Evolutionary conservation across 163 green algal species (phyloP).

Genomic region (Scenedesmus sp.): DNA sequence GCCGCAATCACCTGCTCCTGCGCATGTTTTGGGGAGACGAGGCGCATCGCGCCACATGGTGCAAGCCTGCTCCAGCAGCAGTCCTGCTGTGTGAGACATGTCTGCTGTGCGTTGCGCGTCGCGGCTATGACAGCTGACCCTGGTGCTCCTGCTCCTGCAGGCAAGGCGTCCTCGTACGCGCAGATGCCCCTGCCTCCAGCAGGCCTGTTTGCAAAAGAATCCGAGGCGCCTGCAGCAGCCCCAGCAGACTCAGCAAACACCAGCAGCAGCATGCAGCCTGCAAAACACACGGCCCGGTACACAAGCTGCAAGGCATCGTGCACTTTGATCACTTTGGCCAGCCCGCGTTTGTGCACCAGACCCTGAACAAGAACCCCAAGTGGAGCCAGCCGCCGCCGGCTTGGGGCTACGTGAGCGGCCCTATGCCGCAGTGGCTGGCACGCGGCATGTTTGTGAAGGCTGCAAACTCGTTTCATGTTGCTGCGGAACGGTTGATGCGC

Average conservation of each 20-base stretch:
- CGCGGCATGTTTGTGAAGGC: background rate
- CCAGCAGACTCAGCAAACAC: background rate
- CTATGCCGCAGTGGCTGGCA: constrained; percentile 5
- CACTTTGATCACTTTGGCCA: background rate
- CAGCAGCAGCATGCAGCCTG: background rate
- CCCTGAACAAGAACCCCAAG: background rate
- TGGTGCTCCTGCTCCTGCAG: background rate
- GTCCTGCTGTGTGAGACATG: too few relatives aligned
- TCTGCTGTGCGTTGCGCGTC: too few relatives aligned
- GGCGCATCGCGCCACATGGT: too few relatives aligned
- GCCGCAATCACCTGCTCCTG: too few relatives aligned
- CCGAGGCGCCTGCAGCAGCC: background rate
- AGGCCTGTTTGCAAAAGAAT: background rate
- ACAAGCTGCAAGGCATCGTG: background rate
- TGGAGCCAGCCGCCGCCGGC: background rate
- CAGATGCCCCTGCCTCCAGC: constrained; percentile 13
- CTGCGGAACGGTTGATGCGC: background rate
- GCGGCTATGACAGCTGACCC: too few relatives aligned
- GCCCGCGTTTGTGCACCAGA: background rate
- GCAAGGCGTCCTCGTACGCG: background rate
- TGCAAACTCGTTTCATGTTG: background rate
- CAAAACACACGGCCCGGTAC: background rate
- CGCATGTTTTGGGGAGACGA: too few relatives aligned
- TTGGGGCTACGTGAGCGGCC: background rate
- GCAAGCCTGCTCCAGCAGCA: too few relatives aligned